A percentile compares a stretch with the other conserved stretches of the same genome.
Evolutionary conservation across 257 asterid genomes (phyloP).

Genomic region (Solanum piurae): DNA sequence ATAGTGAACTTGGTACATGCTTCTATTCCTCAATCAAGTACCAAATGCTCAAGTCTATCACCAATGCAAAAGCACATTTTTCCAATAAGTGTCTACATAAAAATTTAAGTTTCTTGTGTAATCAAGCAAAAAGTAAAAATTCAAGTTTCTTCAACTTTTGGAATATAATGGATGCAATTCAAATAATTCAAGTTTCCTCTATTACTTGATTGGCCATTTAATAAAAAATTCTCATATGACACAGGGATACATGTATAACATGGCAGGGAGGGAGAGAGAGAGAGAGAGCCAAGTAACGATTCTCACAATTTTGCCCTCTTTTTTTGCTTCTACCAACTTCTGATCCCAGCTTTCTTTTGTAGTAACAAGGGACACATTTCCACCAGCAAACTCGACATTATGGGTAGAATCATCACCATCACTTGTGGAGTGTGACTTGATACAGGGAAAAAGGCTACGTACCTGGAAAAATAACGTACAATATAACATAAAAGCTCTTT

Average conservation of each 20-base stretch:
- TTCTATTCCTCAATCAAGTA: not conserved
- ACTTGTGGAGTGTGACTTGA: not conserved
- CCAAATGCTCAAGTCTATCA: not conserved
- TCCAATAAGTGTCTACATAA: not conserved
- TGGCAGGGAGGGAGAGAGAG: not conserved
- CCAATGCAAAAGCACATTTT: not conserved
- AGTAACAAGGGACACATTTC: conserved; percentile 75
- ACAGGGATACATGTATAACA: not conserved
- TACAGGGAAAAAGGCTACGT: not conserved
- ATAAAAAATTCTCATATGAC: not conserved
- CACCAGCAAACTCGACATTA: conserved; percentile 56
- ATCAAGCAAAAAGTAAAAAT: not conserved
- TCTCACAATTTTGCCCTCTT: conserved; percentile 61
- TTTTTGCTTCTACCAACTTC: conserved; percentile 56
- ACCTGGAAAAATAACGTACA: not conserved
- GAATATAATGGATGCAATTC: not conserved
- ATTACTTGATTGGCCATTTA: not conserved
- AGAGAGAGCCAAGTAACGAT: not conserved
- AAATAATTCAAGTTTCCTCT: not conserved
- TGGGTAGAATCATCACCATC: conserved; percentile 46
- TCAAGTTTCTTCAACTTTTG: not conserved
- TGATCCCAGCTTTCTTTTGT: conserved; percentile 82
- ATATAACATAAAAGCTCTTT: not conserved
- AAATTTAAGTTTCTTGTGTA: not conserved
- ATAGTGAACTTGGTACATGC: not conserved